Percentiles rank a stretch among this genome's conserved stretches.
Conservation (phyloP, 2,329 filamentous ascomycete genomes). For the Coniosporium tulheliwenetii region DNA sequence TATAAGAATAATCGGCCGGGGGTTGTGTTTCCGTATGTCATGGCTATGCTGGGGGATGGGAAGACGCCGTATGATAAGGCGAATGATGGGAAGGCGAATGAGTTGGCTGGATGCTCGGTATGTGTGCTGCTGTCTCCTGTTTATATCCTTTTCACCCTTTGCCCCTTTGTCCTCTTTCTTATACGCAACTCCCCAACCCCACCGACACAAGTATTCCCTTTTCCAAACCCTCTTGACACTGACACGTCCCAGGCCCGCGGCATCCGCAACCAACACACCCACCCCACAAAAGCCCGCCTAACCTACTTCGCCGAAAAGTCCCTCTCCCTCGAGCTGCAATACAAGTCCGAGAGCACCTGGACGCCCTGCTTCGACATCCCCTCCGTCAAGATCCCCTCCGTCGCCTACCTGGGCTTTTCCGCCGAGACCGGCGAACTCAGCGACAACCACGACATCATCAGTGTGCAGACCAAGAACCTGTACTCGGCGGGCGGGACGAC, state of each 20-base stretch:
- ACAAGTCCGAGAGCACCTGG: constrained; percentile 84
- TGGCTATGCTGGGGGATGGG: constrained; percentile 96
- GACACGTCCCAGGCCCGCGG: constrained; percentile 48
- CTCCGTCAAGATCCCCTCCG: constrained; percentile 57
- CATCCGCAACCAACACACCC: constrained; percentile 55
- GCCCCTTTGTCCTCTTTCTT: neutral
- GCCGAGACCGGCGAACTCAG: constrained; percentile 91
- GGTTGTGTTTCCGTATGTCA: constrained; percentile 90
- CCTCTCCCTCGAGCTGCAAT: constrained; percentile 80
- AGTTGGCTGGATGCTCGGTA: constrained; percentile 84
- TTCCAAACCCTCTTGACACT: neutral
- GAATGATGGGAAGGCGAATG: constrained; percentile 84
- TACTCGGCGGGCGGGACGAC: constrained; percentile 41
- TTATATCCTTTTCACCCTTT: neutral
- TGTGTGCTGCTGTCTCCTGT: constrained; percentile 8
- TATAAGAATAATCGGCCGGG: constrained; percentile 99
- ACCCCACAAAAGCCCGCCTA: constrained; percentile 72
- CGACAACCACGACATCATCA: constrained; percentile 96
- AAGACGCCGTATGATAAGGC: constrained; percentile 79
- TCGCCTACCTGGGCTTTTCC: constrained; percentile 49
- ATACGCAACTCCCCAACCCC: no score
- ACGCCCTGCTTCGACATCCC: constrained; percentile 66
- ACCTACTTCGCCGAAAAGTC: constrained; percentile 97
- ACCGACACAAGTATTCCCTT: no score
- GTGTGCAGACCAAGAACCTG: constrained; percentile 71